phyloP scores from a whole-genome alignment of 1,284 basidiomycete species.

The Coriolopsis trogii region DNA sequence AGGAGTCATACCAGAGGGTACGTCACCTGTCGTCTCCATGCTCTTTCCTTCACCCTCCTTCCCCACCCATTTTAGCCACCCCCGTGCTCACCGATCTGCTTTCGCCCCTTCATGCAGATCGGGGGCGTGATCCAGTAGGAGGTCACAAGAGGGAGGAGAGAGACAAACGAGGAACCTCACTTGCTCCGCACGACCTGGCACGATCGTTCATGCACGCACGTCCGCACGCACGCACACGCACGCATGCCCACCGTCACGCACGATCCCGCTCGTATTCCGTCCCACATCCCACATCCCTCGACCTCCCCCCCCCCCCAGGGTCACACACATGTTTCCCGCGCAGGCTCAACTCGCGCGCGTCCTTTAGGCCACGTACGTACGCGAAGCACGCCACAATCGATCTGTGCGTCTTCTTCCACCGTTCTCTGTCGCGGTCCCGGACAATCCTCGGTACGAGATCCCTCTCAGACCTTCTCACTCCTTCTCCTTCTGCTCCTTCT shows the following conservation, averaged over 20 bases:
- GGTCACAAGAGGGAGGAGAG: no score
- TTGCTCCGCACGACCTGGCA: background rate
- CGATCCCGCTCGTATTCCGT: background rate
- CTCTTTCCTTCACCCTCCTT: no score
- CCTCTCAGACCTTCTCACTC: background rate
- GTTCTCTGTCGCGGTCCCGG: constrained; percentile 19
- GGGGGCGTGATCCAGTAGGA: constrained; percentile 25
- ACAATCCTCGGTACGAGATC: constrained; percentile 16
- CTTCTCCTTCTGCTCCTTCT: background rate
- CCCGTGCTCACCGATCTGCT: constrained; percentile 16
- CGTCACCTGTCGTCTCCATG: no score
- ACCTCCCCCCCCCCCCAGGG: no score
- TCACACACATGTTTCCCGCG: no score
- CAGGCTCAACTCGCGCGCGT: background rate
- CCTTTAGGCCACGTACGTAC: background rate
- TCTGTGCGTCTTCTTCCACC: no score
- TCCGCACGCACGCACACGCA: background rate
- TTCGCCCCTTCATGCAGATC: constrained; percentile 16
- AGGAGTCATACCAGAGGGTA: constrained; percentile 38
- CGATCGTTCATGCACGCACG: background rate
- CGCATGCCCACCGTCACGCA: background rate
- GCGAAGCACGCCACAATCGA: constrained; percentile 24
- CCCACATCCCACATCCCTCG: no score
- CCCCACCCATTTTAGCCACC: no score
- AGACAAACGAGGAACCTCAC: no score